A percentile compares a stretch with the other conserved stretches of the same genome.
These are phyloP conservation scores for Magnaporthales sp. DNA, from an alignment of 2,329 filamentous ascomycete species.

Conservation along the genomic window DNA sequence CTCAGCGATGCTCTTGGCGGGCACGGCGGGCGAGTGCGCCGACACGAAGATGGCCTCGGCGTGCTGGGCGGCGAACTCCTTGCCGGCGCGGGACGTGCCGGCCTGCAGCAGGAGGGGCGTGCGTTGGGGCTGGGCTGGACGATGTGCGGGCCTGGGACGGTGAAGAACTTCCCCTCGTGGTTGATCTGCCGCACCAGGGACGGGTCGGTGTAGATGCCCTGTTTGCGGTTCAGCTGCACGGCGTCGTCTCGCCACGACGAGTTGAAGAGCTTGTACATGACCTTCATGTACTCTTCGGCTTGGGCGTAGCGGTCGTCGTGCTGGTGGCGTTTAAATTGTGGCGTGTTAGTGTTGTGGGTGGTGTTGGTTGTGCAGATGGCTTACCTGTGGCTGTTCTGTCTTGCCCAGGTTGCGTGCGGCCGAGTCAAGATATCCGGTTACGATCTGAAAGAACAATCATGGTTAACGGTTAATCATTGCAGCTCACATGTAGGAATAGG, in stretches of 20 bases:
- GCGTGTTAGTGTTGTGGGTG: not conserved
- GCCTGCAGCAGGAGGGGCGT: slow-evolving; percentile 64
- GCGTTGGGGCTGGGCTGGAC: slow-evolving; percentile 56
- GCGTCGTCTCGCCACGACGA: slow-evolving; percentile 50
- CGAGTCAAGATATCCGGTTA: not conserved
- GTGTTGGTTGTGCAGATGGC: not conserved
- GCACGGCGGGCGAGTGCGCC: slow-evolving; percentile 52
- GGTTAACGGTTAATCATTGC: not conserved
- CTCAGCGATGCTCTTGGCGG: slow-evolving; percentile 52
- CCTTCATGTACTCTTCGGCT: slow-evolving; percentile 52
- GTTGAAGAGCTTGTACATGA: slow-evolving; percentile 45
- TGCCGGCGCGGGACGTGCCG: slow-evolving; percentile 57
- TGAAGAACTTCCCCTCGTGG: slow-evolving; percentile 48
- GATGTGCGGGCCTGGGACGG: slow-evolving; percentile 50
- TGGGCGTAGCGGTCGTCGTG: slow-evolving; percentile 54
- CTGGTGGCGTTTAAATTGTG: slow-evolving; percentile 33
- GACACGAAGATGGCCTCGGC: slow-evolving; percentile 65
- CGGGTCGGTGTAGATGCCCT: slow-evolving; percentile 49
- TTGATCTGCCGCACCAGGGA: slow-evolving; percentile 51
- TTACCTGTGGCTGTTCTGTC: not conserved
- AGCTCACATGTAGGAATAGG: not conserved
- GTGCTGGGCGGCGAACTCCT: slow-evolving; percentile 58
- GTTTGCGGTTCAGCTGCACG: slow-evolving; percentile 40
- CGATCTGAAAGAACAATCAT: not conserved
- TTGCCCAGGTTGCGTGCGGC: not conserved